A percentile compares a stretch with the other conserved stretches of the same genome.
These are phyloP conservation scores for Lithohypha guttulata DNA, from an alignment of 2,329 filamentous ascomycete genomes.

Conservation along the genomic window DNA sequence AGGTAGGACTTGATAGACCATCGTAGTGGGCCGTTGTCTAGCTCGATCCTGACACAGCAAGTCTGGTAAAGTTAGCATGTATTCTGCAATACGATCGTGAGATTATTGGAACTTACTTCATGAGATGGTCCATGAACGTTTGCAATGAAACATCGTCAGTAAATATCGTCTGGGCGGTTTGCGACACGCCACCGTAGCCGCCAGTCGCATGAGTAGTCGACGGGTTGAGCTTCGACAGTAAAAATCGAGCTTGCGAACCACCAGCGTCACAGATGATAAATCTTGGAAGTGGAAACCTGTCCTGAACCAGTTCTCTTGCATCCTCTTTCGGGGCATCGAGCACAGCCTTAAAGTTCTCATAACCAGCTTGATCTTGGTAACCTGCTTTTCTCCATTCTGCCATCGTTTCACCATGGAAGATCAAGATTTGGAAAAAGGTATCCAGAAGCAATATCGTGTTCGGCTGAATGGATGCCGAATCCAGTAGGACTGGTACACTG, in stretches of 20 bases:
- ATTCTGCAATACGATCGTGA: no score
- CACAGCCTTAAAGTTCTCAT: constrained; percentile 84
- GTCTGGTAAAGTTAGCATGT: constrained; percentile 28
- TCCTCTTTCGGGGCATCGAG: constrained; percentile 94
- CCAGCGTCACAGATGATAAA: constrained; percentile 99
- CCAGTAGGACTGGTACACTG: constrained; percentile 81
- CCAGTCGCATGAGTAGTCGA: constrained; percentile 93
- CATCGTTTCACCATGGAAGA: constrained; percentile 97
- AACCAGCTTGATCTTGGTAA: constrained; percentile 95
- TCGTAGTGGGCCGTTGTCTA: no score
- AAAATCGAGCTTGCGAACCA: constrained; percentile 91
- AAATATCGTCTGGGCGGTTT: constrained; percentile 94
- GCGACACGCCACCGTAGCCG: constrained; percentile 78
- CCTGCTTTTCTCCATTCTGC: constrained; percentile 97
- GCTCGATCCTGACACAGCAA: constrained; percentile 42
- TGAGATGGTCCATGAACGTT: constrained; percentile 98
- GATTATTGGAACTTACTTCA: constrained; percentile 70
- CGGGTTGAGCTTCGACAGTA: constrained; percentile 93
- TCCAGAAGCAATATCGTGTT: constrained; percentile 89
- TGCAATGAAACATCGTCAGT: constrained; percentile 96
- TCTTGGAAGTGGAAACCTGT: constrained; percentile 92
- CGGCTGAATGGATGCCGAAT: constrained; percentile 91
- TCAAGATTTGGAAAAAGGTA: constrained; percentile 98
- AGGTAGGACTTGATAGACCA: no score
- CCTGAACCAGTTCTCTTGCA: constrained; percentile 89